Evolutionary conservation across 768 basidiomycete species (phyloP).

Genomic region (Leccinellum luteum): DNA sequence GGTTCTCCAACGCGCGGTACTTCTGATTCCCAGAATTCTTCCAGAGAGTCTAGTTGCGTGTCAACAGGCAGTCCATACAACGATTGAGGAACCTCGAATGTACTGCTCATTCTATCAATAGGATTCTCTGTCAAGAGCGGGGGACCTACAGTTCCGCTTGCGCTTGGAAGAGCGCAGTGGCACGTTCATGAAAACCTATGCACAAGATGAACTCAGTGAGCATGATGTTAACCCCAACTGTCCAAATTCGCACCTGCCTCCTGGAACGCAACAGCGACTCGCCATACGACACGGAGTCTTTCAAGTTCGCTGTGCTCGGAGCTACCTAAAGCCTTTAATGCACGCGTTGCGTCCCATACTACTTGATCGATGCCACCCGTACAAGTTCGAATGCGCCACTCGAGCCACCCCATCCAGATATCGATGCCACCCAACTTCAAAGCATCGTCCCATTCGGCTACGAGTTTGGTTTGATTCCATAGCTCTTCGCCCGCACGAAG

Average conservation of each 20-base stretch:
- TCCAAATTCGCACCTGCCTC: slow-evolving; percentile 57
- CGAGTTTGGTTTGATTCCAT: slow-evolving; percentile 56
- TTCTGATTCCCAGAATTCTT: slow-evolving; percentile 86
- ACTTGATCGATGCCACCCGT: slow-evolving; percentile 50
- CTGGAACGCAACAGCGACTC: slow-evolving; percentile 57
- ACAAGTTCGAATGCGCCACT: slow-evolving; percentile 61
- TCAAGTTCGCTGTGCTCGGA: slow-evolving; percentile 48
- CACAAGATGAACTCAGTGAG: slow-evolving; percentile 2
- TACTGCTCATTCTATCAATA: slow-evolving; percentile 37
- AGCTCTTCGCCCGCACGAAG: slow-evolving; percentile 71
- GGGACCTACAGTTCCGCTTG: slow-evolving; percentile 73
- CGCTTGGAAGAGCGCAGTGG: slow-evolving; percentile 77
- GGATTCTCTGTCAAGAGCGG: neutral
- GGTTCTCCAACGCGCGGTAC: slow-evolving; percentile 70
- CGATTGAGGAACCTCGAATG: slow-evolving; percentile 53
- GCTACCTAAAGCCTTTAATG: slow-evolving; percentile 40
- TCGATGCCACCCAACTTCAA: slow-evolving; percentile 50
- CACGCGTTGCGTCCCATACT: slow-evolving; percentile 49
- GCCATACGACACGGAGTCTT: slow-evolving; percentile 67
- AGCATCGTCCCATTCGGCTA: slow-evolving; percentile 69
- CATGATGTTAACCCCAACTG: neutral
- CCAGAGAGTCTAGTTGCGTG: slow-evolving; percentile 54
- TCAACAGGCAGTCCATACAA: slow-evolving; percentile 44
- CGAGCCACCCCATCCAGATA: slow-evolving; percentile 78
- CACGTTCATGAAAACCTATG: slow-evolving; percentile 70